Conservation (phyloP, 1,139 yeast species). For the Citeromyces hawaiiensis region DNA sequence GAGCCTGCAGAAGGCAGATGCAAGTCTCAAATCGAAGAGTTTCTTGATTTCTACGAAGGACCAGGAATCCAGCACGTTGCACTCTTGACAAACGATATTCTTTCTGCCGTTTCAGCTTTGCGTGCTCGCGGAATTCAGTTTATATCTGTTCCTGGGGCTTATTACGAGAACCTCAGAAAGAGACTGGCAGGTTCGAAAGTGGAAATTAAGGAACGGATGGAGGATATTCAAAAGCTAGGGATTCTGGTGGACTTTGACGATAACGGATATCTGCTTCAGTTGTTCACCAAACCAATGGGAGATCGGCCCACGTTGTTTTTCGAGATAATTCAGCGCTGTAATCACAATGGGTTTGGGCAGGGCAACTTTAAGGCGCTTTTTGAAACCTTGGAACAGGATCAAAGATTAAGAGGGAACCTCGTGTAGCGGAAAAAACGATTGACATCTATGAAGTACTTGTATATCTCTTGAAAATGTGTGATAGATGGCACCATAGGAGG, state of each 20-base stretch:
- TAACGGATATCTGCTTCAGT: slow-evolving; percentile 57
- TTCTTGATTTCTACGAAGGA: slow-evolving; percentile 59
- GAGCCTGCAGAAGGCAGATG: slow-evolving; percentile 63
- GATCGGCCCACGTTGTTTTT: slow-evolving; percentile 75
- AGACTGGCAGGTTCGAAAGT: slow-evolving; percentile 27
- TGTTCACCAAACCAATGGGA: slow-evolving; percentile 63
- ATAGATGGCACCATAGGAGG: no score
- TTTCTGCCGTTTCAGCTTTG: slow-evolving; percentile 41
- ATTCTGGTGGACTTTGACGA: slow-evolving; percentile 68
- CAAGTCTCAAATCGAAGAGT: slow-evolving; percentile 74
- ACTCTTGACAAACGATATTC: slow-evolving; percentile 43
- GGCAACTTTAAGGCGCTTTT: slow-evolving; percentile 76
- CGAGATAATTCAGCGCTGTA: slow-evolving; percentile 67
- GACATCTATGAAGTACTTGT: no score
- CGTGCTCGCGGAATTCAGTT: slow-evolving; percentile 55
- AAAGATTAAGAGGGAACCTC: slow-evolving; percentile 36
- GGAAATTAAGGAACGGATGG: slow-evolving; percentile 32
- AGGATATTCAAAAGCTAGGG: slow-evolving; percentile 27
- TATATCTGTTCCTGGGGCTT: slow-evolving; percentile 39
- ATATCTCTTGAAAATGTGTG: no score
- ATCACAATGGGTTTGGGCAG: slow-evolving; percentile 79
- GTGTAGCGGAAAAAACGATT: no score
- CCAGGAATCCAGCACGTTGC: slow-evolving; percentile 84
- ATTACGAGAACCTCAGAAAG: slow-evolving; percentile 35
- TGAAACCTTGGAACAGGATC: slow-evolving; percentile 62